Conservation (phyloP, 2,329 filamentous ascomycete species). For the Grosmannia huntii region DNA sequence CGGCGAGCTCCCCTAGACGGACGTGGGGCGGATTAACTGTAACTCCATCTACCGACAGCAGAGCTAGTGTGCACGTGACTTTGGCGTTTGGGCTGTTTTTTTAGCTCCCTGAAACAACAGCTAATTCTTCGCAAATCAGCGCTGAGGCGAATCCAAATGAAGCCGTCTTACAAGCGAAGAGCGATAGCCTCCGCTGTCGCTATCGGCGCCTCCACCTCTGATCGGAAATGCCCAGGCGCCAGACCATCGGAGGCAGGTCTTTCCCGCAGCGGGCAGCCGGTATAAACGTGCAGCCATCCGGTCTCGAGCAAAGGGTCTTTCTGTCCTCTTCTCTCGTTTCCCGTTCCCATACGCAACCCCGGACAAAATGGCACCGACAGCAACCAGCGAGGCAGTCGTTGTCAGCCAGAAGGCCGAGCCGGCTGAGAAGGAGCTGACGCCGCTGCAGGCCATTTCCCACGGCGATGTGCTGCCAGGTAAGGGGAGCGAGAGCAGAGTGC, state of each 20-base stretch:
- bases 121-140: neutral
- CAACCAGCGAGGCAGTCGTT: slow-evolving; percentile 4
- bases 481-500: neutral
- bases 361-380: slow-evolving; percentile 15
- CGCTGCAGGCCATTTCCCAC: slow-evolving; percentile 17
- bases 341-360: neutral
- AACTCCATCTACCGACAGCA: neutral
- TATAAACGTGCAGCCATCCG: neutral
- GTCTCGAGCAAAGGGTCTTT: neutral
- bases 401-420: neutral
- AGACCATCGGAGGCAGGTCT: neutral
- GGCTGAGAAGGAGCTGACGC: slow-evolving; percentile 13
- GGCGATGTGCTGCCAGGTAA: slow-evolving; percentile 16
- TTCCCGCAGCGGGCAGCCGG: neutral
- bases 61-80: neutral
- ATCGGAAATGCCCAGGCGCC: neutral
- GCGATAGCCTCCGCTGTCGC: neutral
- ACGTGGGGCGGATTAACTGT: neutral
- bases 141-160: neutral
- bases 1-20: neutral
- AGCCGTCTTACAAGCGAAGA: neutral
- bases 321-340: neutral
- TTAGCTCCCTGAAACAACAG: too few species aligned
- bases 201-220: neutral
- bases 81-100: too few species aligned